Conservation (phyloP, 1,284 basidiomycete species). For the Ustilago trichophora region DNA sequence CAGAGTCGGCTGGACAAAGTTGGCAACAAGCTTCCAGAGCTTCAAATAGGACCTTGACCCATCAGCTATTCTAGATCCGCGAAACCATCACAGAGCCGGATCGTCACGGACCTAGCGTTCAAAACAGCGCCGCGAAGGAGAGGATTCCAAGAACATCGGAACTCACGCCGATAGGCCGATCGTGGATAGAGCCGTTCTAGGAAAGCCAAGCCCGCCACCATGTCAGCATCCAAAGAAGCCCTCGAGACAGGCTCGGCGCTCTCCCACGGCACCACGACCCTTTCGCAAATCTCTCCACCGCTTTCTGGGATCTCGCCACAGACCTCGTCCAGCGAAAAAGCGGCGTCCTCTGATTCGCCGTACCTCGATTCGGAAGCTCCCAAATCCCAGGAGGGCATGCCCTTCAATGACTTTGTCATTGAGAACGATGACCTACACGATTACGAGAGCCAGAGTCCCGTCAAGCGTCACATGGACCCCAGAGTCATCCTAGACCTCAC, state of each 20-base stretch:
- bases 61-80: too few relatives aligned
- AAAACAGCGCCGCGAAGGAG: too few relatives aligned
- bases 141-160: neutral
- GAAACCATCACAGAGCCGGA: too few relatives aligned
- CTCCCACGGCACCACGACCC: conserved; percentile 4
- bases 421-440: conserved; percentile 48
- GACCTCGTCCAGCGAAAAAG: conserved; percentile 13
- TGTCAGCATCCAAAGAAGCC: conserved; percentile 12
- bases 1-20: too few relatives aligned
- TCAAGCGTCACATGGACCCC: conserved; percentile 25
- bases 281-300: neutral
- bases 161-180: neutral
- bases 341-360: conserved; percentile 20
- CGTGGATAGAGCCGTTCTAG: neutral
- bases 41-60: too few relatives aligned
- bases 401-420: conserved; percentile 48
- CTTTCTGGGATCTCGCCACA: conserved; percentile 17
- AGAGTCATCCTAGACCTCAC: conserved; percentile 36
- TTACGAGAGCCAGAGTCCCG: conserved; percentile 27
- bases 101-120: too few relatives aligned
- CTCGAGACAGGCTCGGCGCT: conserved; percentile 12
- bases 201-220: neutral
- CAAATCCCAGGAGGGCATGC: conserved; percentile 23
- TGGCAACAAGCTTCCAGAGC: too few relatives aligned
- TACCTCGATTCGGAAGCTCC: conserved; percentile 24